Evolutionary conservation across 352 stramenopile species (phyloP).

Genomic region (Thraustotheca clavata): DNA sequence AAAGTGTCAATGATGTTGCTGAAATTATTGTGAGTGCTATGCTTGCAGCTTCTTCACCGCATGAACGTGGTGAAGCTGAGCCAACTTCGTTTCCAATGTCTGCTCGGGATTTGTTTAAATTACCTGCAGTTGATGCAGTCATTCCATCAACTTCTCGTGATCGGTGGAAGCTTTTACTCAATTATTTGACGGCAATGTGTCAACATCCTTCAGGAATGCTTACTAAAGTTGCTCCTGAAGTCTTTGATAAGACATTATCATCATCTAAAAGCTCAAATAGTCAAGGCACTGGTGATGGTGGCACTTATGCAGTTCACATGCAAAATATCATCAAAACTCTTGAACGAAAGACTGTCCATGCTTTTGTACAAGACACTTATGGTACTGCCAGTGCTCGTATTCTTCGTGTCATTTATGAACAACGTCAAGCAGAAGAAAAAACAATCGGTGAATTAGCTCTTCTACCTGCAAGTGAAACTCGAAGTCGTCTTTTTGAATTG

Average conservation of each 20-base stretch:
- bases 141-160: conserved; percentile 69
- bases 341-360: conserved; percentile 63
- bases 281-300: conserved; percentile 52
- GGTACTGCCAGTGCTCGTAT: conserved; percentile 75
- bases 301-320: conserved; percentile 86
- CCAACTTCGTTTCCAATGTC: conserved; percentile 67
- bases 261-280: too few relatives aligned
- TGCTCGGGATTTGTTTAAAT: conserved; percentile 62
- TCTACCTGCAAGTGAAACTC: conserved; percentile 70
- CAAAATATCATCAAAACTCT: conserved; percentile 81
- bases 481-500: conserved; percentile 73
- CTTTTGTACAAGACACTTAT: conserved; percentile 76
- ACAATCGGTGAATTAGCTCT: conserved; percentile 76
- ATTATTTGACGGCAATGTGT: conserved; percentile 86
- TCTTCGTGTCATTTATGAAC: conserved; percentile 74
- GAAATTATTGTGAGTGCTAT: conserved; percentile 72
- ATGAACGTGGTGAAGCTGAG: conserved; percentile 75
- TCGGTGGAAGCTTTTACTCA: conserved; percentile 74
- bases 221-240: conserved; percentile 65
- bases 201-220: conserved; percentile 85
- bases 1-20: conserved; percentile 80
- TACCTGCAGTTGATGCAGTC: conserved; percentile 57
- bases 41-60: conserved; percentile 68
- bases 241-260: conserved; percentile 55
- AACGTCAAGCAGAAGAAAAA: conserved; percentile 81